Evolutionary conservation across 1,284 basidiomycete genomes (phyloP).

Genomic region (Austroboletus niveus): DNA sequence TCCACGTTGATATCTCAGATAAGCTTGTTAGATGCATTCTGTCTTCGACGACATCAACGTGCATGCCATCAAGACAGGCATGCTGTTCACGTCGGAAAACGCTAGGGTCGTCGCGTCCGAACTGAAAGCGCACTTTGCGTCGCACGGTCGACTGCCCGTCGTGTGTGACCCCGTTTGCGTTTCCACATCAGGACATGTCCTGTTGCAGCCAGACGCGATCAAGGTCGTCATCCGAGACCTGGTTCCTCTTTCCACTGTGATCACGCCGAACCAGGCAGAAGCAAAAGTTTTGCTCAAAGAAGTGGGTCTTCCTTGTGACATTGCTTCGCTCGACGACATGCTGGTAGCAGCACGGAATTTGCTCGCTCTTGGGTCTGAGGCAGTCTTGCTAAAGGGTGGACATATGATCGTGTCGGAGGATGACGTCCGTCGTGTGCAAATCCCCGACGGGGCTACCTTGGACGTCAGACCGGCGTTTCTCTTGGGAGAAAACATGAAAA

Average conservation of each 20-base stretch:
- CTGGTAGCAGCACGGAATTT: constrained; percentile 57
- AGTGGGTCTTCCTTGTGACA: constrained; percentile 30
- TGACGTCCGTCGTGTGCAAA: constrained; percentile 11
- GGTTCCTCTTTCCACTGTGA: constrained; percentile 69
- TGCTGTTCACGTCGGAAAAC: constrained; percentile 65
- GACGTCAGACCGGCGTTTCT: constrained; percentile 38
- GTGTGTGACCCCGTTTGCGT: constrained; percentile 93
- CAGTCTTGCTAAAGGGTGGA: constrained; percentile 87
- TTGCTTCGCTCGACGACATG: constrained; percentile 63
- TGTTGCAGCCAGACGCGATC: constrained; percentile 72
- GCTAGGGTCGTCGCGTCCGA: constrained; percentile 44
- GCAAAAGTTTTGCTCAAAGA: constrained; percentile 66
- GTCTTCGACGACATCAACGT: constrained; percentile 78
- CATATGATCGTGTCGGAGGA: constrained; percentile 51
- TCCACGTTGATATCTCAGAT: neutral
- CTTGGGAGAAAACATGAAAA: constrained; percentile 58
- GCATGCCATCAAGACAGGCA: constrained; percentile 86
- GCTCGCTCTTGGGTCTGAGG: constrained; percentile 47
- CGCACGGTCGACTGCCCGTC: constrained; percentile 39
- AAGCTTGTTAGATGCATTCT: constrained; percentile 56
- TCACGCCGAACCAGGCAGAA: constrained; percentile 90
- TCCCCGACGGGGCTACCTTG: neutral
- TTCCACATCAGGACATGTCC: constrained; percentile 85
- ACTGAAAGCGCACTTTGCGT: constrained; percentile 41
- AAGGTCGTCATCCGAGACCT: constrained; percentile 59